phyloP scores from a whole-genome alignment of 768 basidiomycete species.

The Mycena albidolilacea region DNA sequence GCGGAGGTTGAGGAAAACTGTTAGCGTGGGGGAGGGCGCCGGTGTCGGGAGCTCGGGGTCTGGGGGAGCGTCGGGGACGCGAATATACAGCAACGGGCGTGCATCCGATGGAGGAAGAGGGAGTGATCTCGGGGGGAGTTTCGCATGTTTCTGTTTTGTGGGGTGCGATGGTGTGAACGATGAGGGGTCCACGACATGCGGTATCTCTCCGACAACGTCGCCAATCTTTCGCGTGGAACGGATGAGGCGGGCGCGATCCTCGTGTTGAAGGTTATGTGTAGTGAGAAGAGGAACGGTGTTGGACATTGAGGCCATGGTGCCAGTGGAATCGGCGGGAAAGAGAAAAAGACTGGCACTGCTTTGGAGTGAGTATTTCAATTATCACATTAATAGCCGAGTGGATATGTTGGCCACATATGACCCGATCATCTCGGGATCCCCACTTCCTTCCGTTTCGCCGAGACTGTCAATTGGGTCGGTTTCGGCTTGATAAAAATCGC shows the following conservation, averaged over 20 bases:
- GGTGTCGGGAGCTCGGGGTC: constrained; percentile 1
- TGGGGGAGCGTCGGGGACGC: constrained; percentile 15
- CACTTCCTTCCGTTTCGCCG: no score
- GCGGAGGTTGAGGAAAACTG: constrained; percentile 19
- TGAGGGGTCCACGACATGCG: constrained; percentile 15
- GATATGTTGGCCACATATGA: no score
- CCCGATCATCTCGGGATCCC: no score
- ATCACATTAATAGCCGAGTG: no score
- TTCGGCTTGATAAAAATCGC: no score
- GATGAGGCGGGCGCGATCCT: constrained; percentile 30
- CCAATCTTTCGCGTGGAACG: constrained; percentile 22
- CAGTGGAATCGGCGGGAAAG: no score
- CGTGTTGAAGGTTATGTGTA: constrained; percentile 9
- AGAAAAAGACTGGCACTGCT: not conserved
- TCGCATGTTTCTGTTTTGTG: not conserved
- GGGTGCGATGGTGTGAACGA: not conserved
- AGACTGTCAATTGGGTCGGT: no score
- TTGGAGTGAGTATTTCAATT: no score
- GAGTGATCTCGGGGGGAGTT: not conserved
- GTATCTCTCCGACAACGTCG: constrained; percentile 27
- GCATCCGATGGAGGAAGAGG: not conserved
- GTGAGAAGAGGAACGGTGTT: constrained; percentile 8
- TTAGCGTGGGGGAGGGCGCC: constrained; percentile 21
- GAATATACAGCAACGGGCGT: constrained; percentile 23
- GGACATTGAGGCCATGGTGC: not conserved